A percentile compares a stretch with the other conserved stretches of the same genome.
These are phyloP conservation scores for Orychophragmus violaceus DNA, from an alignment of 345 rosid genomes.

Conservation along the genomic window DNA sequence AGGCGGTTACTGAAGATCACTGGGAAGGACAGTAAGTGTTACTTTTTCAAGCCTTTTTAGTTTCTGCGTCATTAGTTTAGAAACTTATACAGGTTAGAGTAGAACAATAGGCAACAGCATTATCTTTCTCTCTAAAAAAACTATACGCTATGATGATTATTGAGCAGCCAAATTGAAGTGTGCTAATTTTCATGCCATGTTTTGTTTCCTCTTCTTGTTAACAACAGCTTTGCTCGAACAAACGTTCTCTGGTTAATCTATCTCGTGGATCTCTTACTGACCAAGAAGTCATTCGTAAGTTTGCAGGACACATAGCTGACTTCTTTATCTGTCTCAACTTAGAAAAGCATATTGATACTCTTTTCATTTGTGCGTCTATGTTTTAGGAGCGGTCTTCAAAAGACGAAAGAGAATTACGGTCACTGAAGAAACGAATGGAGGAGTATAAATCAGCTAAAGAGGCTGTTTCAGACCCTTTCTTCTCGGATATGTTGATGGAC, in stretches of 20 bases:
- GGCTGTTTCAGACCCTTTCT: constrained; percentile 69
- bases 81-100: not conserved
- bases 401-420: constrained; percentile 65
- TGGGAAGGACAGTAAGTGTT: constrained; percentile 84
- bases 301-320: not conserved
- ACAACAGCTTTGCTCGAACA: constrained; percentile 75
- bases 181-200: not conserved
- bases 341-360: not conserved
- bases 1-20: constrained; percentile 57
- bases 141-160: not conserved
- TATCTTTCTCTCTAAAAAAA: not conserved
- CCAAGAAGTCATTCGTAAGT: constrained; percentile 91
- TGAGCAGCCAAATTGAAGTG: not conserved
- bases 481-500: constrained; percentile 45
- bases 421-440: constrained; percentile 76
- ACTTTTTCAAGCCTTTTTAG: not conserved
- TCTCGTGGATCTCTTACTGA: constrained; percentile 71
- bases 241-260: constrained; percentile 88
- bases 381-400: constrained; percentile 61
- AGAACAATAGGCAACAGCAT: not conserved
- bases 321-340: not conserved
- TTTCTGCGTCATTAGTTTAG: not conserved
- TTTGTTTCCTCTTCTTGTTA: constrained; percentile 12
- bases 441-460: constrained; percentile 73
- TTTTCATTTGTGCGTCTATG: not conserved